Percentiles rank a stretch among this genome's conserved stretches.
phyloP scores from a whole-genome alignment of 805 yeast species.

The Suhomyces kilbournensis region DNA sequence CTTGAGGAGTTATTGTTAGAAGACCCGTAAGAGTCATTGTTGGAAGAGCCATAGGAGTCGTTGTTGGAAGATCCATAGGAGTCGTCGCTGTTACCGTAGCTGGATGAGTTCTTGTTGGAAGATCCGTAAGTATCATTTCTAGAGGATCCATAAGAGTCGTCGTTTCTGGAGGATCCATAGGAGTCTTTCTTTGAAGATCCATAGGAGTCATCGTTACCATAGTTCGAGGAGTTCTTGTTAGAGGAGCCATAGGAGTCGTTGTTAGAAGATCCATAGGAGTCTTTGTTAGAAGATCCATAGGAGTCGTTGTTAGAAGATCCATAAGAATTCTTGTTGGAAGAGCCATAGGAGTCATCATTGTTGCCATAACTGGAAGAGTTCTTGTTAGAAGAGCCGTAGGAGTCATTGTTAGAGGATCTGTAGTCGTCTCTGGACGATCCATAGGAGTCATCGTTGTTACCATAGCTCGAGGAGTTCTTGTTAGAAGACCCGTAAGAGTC shows the following conservation, averaged over 20 bases:
- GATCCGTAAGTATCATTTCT: conserved; percentile 20
- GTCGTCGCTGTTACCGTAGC: conserved; percentile 12
- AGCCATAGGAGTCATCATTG: conserved; percentile 14
- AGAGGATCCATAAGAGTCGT: conserved; percentile 17
- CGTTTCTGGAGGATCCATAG: conserved; percentile 19
- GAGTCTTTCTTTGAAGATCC: conserved; percentile 20
- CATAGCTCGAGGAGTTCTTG: conserved; percentile 8
- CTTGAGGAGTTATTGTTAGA: conserved; percentile 2
- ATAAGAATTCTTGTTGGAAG: conserved; percentile 10
- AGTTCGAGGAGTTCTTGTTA: conserved; percentile 10
- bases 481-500: conserved; percentile 9
- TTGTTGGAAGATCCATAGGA: conserved; percentile 16
- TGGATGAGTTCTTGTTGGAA: conserved; percentile 19
- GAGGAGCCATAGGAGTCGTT: conserved; percentile 5
- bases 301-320: conserved; percentile 14
- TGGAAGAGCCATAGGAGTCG: conserved; percentile 22
- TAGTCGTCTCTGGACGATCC: conserved; percentile 12
- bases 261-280: conserved; percentile 19
- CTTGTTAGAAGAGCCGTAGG: conserved; percentile 14
- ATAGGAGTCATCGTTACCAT: conserved; percentile 18
- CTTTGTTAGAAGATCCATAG: conserved; percentile 16
- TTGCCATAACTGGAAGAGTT: conserved; percentile 7
- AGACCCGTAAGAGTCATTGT: conserved; percentile 10
- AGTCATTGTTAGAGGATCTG: neutral
- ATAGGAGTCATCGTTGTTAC: conserved; percentile 13